A percentile compares a stretch with the other conserved stretches of the same genome.
These are phyloP conservation scores for Erodium texanum DNA, from an alignment of 441 rosid genomes.

Conservation along the genomic window DNA sequence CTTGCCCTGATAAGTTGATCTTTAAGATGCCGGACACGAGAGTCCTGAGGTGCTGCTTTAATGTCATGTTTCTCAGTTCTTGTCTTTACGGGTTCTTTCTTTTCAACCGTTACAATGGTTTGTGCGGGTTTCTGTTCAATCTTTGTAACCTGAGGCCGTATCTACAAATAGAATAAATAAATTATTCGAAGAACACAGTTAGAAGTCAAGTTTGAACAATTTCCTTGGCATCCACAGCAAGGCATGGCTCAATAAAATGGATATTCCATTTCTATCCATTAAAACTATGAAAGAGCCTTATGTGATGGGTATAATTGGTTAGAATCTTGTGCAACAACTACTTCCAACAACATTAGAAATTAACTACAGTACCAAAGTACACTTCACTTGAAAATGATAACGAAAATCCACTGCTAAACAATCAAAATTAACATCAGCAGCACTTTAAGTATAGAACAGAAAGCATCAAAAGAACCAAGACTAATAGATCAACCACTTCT, in stretches of 20 bases:
- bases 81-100: conserved; percentile 22
- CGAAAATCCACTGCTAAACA: background rate
- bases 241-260: background rate
- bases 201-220: background rate
- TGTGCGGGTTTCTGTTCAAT: conserved; percentile 24
- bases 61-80: conserved; percentile 29
- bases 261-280: background rate
- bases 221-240: background rate
- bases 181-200: background rate
- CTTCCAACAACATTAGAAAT: background rate
- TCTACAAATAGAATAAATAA: background rate
- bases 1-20: conserved; percentile 77
- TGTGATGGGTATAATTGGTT: too few relatives aligned
- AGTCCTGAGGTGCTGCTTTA: conserved; percentile 34
- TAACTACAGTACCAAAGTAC: background rate
- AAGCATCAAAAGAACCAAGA: too few relatives aligned
- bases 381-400: background rate
- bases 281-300: background rate
- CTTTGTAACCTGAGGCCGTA: conserved; percentile 18
- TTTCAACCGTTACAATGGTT: conserved; percentile 20
- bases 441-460: background rate
- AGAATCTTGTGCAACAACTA: background rate
- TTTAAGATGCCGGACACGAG: conserved; percentile 57
- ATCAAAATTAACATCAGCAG: background rate
- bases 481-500: too few relatives aligned